Percentiles rank a stretch among this genome's conserved stretches.
phyloP scores from a whole-genome alignment of 495 filamentous ascomycete species.

The Penicillium waksmanii region DNA sequence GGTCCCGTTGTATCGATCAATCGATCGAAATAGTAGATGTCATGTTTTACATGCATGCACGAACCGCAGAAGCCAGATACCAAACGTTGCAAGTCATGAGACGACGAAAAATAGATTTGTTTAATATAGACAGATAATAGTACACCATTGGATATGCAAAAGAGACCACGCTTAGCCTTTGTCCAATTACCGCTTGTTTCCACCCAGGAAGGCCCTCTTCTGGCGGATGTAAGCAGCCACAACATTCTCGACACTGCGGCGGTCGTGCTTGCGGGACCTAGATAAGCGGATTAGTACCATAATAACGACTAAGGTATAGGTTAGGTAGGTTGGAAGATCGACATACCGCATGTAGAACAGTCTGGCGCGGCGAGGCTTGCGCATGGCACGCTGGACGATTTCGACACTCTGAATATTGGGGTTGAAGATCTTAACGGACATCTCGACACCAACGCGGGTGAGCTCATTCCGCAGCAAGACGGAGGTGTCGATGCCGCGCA shows the following conservation, averaged over 20 bases:
- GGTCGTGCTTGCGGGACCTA: constrained; percentile 68
- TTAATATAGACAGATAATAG: constrained; percentile 44
- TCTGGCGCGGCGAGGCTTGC: constrained; percentile 84
- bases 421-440: constrained; percentile 94
- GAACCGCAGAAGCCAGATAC: too few species aligned
- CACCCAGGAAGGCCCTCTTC: constrained; percentile 52
- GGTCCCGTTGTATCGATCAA: too few species aligned
- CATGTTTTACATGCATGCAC: too few species aligned
- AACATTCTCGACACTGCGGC: constrained; percentile 70
- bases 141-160: constrained; percentile 41
- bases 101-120: constrained; percentile 13
- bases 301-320: constrained; percentile 22
- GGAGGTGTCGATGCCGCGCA: constrained; percentile 82
- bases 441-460: constrained; percentile 86
- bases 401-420: constrained; percentile 90
- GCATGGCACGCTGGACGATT: constrained; percentile 82
- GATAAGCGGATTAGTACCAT: background rate
- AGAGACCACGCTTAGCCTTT: constrained; percentile 15
- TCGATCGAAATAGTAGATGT: too few species aligned
- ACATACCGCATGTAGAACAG: constrained; percentile 90
- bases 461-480: constrained; percentile 84
- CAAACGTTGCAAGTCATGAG: background rate
- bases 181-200: constrained; percentile 31
- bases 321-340: constrained; percentile 34
- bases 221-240: constrained; percentile 69